phyloP scores from a whole-genome alignment of 1,139 yeast species.

The Magnusiomyces starmeri region DNA sequence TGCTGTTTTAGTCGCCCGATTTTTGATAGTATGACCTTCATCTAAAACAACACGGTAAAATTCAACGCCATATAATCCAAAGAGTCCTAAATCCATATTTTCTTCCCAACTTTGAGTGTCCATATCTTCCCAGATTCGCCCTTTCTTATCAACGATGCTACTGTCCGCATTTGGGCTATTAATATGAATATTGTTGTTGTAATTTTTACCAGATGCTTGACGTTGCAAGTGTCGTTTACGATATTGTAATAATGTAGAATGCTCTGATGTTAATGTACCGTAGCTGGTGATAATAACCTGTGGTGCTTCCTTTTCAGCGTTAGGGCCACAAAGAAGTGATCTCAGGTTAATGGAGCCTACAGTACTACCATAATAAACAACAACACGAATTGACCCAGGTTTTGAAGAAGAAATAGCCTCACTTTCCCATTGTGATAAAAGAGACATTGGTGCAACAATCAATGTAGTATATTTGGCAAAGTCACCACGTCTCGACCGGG shows the following conservation, averaged over 20 bases:
- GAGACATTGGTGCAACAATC: constrained; percentile 84
- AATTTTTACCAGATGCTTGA: constrained; percentile 8
- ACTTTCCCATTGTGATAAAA: constrained; percentile 82
- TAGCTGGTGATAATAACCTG: constrained; percentile 78
- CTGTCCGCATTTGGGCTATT: too few relatives aligned
- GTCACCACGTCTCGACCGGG: constrained; percentile 20
- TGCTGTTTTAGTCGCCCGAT: constrained; percentile 72
- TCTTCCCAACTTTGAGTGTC: constrained; percentile 20
- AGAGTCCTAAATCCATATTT: constrained; percentile 21
- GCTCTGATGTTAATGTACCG: constrained; percentile 80
- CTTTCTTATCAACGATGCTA: background rate
- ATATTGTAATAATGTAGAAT: constrained; percentile 31
- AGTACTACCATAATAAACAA: constrained; percentile 67
- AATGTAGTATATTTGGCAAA: constrained; percentile 72
- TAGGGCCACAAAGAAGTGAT: constrained; percentile 36
- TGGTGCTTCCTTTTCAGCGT: constrained; percentile 43
- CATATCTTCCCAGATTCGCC: constrained; percentile 4
- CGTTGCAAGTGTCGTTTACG: background rate
- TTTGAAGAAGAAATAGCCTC: constrained; percentile 54
- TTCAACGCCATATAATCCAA: constrained; percentile 63
- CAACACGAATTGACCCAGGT: constrained; percentile 26
- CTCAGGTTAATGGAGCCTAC: constrained; percentile 41
- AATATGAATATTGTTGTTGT: too few relatives aligned
- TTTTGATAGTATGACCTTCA: constrained; percentile 88
- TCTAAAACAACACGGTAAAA: constrained; percentile 78